Evolutionary conservation across 2,329 filamentous ascomycete species (phyloP).

Genomic region (Alternaria gansuensis): DNA sequence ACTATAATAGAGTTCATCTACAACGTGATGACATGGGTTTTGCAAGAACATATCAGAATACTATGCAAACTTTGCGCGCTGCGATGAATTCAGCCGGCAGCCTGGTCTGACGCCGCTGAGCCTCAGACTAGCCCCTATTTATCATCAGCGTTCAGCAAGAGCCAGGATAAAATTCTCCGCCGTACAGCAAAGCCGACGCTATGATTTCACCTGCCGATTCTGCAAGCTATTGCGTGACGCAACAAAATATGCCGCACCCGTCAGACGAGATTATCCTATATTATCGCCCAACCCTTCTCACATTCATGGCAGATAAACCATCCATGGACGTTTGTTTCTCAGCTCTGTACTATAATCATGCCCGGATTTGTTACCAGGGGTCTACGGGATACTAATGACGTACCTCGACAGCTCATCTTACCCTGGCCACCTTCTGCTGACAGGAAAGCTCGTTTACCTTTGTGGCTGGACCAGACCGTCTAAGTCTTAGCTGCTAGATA

Average conservation of each 20-base stretch:
- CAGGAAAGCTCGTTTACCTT: background rate
- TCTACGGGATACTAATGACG: background rate
- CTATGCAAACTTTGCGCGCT: background rate
- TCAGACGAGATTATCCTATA: background rate
- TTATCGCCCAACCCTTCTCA: background rate
- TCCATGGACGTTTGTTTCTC: background rate
- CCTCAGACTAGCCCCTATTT: background rate
- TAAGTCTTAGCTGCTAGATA: background rate
- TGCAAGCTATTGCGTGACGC: constrained; percentile 4
- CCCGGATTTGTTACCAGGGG: background rate
- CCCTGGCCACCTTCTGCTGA: background rate
- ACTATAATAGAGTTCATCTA: background rate
- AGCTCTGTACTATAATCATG: background rate
- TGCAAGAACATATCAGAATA: background rate
- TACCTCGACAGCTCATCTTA: background rate
- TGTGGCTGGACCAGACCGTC: background rate
- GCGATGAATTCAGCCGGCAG: too few species aligned
- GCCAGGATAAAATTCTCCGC: constrained; percentile 6
- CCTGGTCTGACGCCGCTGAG: background rate
- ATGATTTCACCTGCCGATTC: constrained; percentile 3
- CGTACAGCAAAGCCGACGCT: background rate
- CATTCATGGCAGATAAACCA: background rate
- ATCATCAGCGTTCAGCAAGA: background rate
- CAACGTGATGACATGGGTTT: background rate
- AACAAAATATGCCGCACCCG: background rate